These are phyloP conservation scores for Boletellus deceptivus DNA, from an alignment of 1,284 basidiomycete genomes.

Conservation along the genomic window DNA sequence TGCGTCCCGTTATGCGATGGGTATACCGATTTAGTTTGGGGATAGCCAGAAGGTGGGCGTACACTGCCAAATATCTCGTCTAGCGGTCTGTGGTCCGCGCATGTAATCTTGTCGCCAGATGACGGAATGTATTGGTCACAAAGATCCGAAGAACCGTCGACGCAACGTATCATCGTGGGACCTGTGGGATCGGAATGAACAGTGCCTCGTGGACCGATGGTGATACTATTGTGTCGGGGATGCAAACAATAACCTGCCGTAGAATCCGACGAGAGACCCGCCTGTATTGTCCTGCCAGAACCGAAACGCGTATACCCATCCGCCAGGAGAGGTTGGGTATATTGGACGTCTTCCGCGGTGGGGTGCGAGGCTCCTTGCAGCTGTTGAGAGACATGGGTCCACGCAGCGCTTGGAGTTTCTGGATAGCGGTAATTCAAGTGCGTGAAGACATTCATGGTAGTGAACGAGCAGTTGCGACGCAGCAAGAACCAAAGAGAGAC, in stretches of 20 bases:
- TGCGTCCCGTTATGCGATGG: constrained; percentile 4
- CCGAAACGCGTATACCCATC: background rate
- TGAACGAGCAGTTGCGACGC: background rate
- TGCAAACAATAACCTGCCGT: background rate
- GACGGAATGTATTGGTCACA: constrained; percentile 29
- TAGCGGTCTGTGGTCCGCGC: constrained; percentile 26
- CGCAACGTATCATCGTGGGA: background rate
- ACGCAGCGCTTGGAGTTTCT: background rate
- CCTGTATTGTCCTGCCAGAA: background rate
- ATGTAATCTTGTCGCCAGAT: constrained; percentile 30
- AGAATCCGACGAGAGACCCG: background rate
- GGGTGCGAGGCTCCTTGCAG: background rate
- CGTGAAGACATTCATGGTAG: constrained; percentile 18
- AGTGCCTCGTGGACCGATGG: background rate
- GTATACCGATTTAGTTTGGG: constrained; percentile 3
- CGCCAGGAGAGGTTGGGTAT: background rate
- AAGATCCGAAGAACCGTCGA: constrained; percentile 2
- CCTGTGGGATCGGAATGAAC: background rate
- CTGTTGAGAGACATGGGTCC: constrained; percentile 4
- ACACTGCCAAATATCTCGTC: constrained; percentile 25
- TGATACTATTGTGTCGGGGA: background rate
- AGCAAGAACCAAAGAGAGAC: background rate
- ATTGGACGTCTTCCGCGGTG: background rate
- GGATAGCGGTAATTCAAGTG: constrained; percentile 22
- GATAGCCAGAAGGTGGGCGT: background rate